Percentiles rank a stretch among this genome's conserved stretches.
Evolutionary conservation across 2,329 filamentous ascomycete species (phyloP).

Genomic region (Colletotrichum siamense): DNA sequence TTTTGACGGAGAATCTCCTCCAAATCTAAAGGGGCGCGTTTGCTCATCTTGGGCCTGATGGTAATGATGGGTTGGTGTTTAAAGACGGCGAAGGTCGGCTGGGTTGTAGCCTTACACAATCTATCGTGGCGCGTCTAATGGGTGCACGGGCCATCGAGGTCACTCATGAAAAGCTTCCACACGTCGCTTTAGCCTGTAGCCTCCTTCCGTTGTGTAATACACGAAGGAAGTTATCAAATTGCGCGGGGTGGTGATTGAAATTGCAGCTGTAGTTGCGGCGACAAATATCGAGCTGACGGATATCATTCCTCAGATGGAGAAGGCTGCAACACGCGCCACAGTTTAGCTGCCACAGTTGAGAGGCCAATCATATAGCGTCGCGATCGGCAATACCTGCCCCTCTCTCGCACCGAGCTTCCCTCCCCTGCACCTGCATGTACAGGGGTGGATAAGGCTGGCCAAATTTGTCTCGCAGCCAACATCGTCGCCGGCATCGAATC

Average conservation of each 20-base stretch:
- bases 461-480: constrained; percentile 17
- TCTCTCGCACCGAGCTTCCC: background rate
- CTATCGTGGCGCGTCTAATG: background rate
- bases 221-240: background rate
- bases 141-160: background rate
- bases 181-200: background rate
- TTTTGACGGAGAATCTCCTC: constrained; percentile 87
- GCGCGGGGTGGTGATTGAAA: background rate
- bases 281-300: background rate
- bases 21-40: constrained; percentile 70
- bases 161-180: background rate
- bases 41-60: background rate
- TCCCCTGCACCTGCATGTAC: constrained; percentile 17
- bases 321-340: constrained; percentile 13
- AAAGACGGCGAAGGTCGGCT: background rate
- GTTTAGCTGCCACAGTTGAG: background rate
- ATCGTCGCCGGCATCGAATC: background rate
- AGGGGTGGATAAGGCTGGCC: constrained; percentile 16
- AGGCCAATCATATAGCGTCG: constrained; percentile 1
- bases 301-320: background rate
- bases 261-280: background rate
- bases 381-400: constrained; percentile 5
- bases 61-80: background rate
- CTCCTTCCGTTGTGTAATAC: background rate
- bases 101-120: background rate